phyloP scores from a whole-genome alignment of 768 basidiomycete species.

The Leccinum longicurvipes region DNA sequence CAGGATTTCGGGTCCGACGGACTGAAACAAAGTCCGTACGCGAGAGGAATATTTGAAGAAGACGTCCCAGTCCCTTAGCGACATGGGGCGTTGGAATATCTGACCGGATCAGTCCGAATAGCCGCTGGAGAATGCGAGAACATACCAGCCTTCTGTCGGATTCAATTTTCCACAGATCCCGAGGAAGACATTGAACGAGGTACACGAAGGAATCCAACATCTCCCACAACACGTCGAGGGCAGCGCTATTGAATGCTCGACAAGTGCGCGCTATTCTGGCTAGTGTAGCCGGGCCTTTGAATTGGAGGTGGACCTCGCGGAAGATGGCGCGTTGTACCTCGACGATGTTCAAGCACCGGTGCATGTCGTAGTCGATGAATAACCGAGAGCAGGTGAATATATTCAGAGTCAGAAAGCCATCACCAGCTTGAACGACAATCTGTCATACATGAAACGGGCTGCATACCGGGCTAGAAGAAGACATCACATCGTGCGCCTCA shows the following conservation, averaged over 20 bases:
- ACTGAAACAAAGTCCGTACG: slow-evolving; percentile 12
- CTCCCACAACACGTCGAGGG: slow-evolving; percentile 27
- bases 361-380: slow-evolving; percentile 10
- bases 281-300: slow-evolving; percentile 5
- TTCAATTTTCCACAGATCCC: slow-evolving; percentile 25
- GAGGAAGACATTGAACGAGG: slow-evolving; percentile 26
- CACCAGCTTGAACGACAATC: too few relatives aligned
- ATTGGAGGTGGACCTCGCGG: slow-evolving; percentile 6
- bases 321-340: slow-evolving; percentile 28
- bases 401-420: background rate
- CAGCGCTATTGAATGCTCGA: slow-evolving; percentile 16
- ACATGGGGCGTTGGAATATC: slow-evolving; percentile 26
- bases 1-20: background rate
- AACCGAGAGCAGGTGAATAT: background rate
- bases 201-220: slow-evolving; percentile 17
- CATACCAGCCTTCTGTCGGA: slow-evolving; percentile 11
- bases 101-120: slow-evolving; percentile 11
- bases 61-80: slow-evolving; percentile 25
- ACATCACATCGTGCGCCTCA: background rate
- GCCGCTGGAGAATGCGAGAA: background rate
- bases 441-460: background rate
- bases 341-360: slow-evolving; percentile 25
- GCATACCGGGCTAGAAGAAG: slow-evolving; percentile 1
- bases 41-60: slow-evolving; percentile 28
- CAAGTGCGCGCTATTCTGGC: slow-evolving; percentile 28